phyloP scores from a whole-genome alignment of 208 protist species.

The Wallacemonas sp. region DNA sequence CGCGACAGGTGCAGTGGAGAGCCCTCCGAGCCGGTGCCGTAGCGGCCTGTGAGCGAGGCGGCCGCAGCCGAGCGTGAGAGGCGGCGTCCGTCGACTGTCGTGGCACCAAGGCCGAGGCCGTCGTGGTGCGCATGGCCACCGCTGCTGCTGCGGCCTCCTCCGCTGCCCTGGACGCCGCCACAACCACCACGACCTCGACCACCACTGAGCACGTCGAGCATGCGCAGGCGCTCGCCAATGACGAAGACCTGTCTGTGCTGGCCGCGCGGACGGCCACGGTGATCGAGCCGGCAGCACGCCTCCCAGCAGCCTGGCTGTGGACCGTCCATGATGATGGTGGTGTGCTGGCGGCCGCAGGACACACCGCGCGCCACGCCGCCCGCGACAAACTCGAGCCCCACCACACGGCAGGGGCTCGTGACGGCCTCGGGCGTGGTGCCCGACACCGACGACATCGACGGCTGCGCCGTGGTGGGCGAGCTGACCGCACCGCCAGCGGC shows the following conservation, averaged over 20 bases:
- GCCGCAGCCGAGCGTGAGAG: not conserved
- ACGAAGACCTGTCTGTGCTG: constrained; percentile 73
- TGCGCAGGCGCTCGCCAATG: constrained; percentile 59
- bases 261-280: constrained; percentile 28
- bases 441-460: not conserved
- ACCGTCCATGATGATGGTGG: constrained; percentile 78
- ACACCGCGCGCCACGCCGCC: constrained; percentile 69
- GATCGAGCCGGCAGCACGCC: constrained; percentile 58
- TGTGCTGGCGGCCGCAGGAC: constrained; percentile 88
- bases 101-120: not conserved
- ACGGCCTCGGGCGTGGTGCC: constrained; percentile 43
- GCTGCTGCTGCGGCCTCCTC: not conserved
- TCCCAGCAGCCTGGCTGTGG: constrained; percentile 68
- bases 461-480: constrained; percentile 11
- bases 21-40: not conserved
- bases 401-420: constrained; percentile 68
- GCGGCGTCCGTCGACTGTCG: not conserved
- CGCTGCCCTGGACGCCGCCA: no score
- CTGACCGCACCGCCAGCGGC: no score
- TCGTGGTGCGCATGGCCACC: not conserved
- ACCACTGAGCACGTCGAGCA: not conserved
- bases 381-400: constrained; percentile 78
- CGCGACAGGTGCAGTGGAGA: not conserved
- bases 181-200: no score
- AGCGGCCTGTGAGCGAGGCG: not conserved